phyloP scores from a whole-genome alignment of 345 rosid genomes.

The Rhizophora apiculata region DNA sequence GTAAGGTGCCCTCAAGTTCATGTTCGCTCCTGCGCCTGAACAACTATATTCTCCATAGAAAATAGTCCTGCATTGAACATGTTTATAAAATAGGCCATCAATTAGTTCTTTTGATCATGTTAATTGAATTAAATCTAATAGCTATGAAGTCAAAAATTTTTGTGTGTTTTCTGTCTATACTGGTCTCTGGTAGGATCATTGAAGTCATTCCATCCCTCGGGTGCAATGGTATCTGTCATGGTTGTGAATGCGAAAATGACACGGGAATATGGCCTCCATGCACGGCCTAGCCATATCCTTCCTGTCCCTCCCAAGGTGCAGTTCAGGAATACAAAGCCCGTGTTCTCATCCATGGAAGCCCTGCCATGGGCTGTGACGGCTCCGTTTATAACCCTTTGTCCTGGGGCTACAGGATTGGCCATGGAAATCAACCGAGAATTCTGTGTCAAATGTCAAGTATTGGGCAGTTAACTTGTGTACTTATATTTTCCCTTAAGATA shows the following conservation, averaged over 20 bases:
- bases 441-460: slow-evolving; percentile 18
- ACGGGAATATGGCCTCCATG: slow-evolving; percentile 83
- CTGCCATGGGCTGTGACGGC: slow-evolving; percentile 91
- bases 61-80: slow-evolving; percentile 47
- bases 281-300: slow-evolving; percentile 86
- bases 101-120: not conserved
- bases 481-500: no score
- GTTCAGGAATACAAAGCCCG: slow-evolving; percentile 67
- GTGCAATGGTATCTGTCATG: slow-evolving; percentile 75
- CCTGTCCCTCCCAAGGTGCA: slow-evolving; percentile 76
- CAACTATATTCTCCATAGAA: slow-evolving; percentile 78
- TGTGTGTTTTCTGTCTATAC: slow-evolving; percentile 27
- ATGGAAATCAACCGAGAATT: slow-evolving; percentile 69
- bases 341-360: slow-evolving; percentile 59
- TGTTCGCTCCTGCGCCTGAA: slow-evolving; percentile 64
- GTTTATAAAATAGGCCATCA: not conserved
- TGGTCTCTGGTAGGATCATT: slow-evolving; percentile 74
- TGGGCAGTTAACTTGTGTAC: no score
- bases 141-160: not conserved
- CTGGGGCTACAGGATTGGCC: slow-evolving; percentile 62
- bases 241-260: slow-evolving; percentile 56
- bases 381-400: slow-evolving; percentile 60
- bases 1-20: slow-evolving; percentile 51
- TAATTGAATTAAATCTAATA: not conserved
- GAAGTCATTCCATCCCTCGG: slow-evolving; percentile 90